phyloP scores from a whole-genome alignment of 2,329 filamentous ascomycete species.

The Chrysoporthe deuterocubensis region DNA sequence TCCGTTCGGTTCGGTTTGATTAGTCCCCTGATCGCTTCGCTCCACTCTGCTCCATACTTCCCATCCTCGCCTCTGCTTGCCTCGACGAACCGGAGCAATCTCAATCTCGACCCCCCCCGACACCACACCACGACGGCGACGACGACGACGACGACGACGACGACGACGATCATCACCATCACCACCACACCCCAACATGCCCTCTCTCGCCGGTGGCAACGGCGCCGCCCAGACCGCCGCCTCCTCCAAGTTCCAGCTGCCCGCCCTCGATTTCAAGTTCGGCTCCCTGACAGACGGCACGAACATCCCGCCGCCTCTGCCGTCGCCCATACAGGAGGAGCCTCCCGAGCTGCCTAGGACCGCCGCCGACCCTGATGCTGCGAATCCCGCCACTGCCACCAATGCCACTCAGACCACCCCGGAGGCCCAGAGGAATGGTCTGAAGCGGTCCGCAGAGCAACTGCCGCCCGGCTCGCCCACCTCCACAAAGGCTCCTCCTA shows the following conservation, averaged over 20 bases:
- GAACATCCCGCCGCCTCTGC: slow-evolving; percentile 61
- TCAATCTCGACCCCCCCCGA: background rate
- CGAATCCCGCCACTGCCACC: slow-evolving; percentile 32
- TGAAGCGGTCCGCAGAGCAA: slow-evolving; percentile 56
- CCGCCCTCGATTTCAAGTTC: slow-evolving; percentile 62
- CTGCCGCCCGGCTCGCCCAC: slow-evolving; percentile 53
- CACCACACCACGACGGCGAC: background rate
- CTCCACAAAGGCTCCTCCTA: slow-evolving; percentile 55
- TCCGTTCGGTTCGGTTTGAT: background rate
- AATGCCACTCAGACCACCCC: slow-evolving; percentile 46
- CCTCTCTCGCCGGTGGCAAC: slow-evolving; percentile 34
- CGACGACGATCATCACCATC: background rate
- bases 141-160: background rate
- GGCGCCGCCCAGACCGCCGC: slow-evolving; percentile 4
- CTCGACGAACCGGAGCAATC: background rate
- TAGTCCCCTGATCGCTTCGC: slow-evolving; percentile 4
- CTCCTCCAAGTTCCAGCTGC: slow-evolving; percentile 54
- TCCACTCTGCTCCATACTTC: background rate
- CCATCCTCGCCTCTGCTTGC: background rate
- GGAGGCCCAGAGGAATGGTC: slow-evolving; percentile 41
- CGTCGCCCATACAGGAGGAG: slow-evolving; percentile 57
- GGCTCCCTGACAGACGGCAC: slow-evolving; percentile 64
- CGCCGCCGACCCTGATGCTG: slow-evolving; percentile 26
- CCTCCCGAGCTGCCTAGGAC: slow-evolving; percentile 46
- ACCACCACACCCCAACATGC: slow-evolving; percentile 31